Conservation (phyloP, 306 rosid genomes). For the Gynostemma pentaphyllum region DNA sequence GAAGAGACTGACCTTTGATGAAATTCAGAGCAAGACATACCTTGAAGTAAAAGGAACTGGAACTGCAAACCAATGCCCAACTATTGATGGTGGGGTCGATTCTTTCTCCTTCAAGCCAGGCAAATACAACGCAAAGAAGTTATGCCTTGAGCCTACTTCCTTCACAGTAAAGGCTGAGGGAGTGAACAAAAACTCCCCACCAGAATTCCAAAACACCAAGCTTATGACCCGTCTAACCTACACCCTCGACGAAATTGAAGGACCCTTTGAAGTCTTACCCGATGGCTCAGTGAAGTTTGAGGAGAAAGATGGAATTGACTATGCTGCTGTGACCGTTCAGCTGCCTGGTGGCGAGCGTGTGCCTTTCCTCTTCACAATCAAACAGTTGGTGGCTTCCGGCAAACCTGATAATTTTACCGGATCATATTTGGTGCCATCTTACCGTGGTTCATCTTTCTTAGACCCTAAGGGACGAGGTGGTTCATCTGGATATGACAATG, state of each 20-base stretch:
- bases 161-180: slow-evolving; percentile 86
- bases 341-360: slow-evolving; percentile 89
- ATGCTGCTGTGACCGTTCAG: slow-evolving; percentile 75
- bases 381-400: slow-evolving; percentile 76
- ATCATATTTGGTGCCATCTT: slow-evolving; percentile 60
- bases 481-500: slow-evolving; percentile 73
- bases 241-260: slow-evolving; percentile 87
- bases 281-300: slow-evolving; percentile 63
- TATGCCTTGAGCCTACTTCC: slow-evolving; percentile 82
- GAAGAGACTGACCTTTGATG: slow-evolving; percentile 69
- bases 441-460: slow-evolving; percentile 82
- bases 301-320: slow-evolving; percentile 83
- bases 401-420: slow-evolving; percentile 58
- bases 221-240: slow-evolving; percentile 94
- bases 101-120: slow-evolving; percentile 63
- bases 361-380: slow-evolving; percentile 86
- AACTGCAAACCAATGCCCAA: slow-evolving; percentile 92
- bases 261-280: slow-evolving; percentile 62
- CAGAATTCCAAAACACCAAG: slow-evolving; percentile 76
- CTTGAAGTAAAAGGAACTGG: slow-evolving; percentile 75
- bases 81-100: slow-evolving; percentile 66
- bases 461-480: slow-evolving; percentile 99
- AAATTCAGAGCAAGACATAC: slow-evolving; percentile 90
- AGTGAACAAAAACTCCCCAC: slow-evolving; percentile 62
- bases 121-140: slow-evolving; percentile 63